Evolutionary conservation across 2,329 filamentous ascomycete genomes (phyloP).

Genomic region (Scytalidium lignicola): DNA sequence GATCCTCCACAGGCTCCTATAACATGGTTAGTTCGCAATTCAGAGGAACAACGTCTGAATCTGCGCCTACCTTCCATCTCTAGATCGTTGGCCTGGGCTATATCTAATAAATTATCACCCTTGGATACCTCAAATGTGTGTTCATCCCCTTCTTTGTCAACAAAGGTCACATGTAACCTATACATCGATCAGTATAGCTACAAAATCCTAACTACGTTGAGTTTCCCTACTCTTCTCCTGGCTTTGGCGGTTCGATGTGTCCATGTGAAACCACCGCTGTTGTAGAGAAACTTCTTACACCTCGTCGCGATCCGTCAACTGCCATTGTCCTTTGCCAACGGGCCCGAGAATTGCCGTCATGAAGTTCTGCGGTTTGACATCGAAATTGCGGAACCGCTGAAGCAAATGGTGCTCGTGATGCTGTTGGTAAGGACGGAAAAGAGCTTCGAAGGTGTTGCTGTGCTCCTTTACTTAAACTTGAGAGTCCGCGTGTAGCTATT

Average conservation of each 20-base stretch:
- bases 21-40: constrained; percentile 2
- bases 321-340: neutral
- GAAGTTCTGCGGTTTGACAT: neutral
- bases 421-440: constrained; percentile 6
- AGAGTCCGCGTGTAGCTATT: constrained; percentile 5
- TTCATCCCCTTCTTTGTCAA: constrained; percentile 80
- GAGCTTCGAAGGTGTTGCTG: constrained; percentile 9
- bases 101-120: constrained; percentile 91
- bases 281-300: constrained; percentile 53
- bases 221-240: constrained; percentile 76
- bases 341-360: neutral
- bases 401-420: constrained; percentile 5
- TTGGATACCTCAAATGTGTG: constrained; percentile 74
- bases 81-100: constrained; percentile 88
- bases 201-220: neutral
- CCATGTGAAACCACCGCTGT: constrained; percentile 61
- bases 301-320: neutral
- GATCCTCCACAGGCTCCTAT: constrained; percentile 80
- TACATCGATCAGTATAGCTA: constrained; percentile 4
- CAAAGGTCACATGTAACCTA: constrained; percentile 83
- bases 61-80: constrained; percentile 81
- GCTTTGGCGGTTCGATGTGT: constrained; percentile 76
- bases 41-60: neutral
- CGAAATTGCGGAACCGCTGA: neutral
- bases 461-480: constrained; percentile 6